These are phyloP conservation scores for Sclerotinia minor DNA, from an alignment of 2,329 filamentous ascomycete genomes.

Conservation along the genomic window DNA sequence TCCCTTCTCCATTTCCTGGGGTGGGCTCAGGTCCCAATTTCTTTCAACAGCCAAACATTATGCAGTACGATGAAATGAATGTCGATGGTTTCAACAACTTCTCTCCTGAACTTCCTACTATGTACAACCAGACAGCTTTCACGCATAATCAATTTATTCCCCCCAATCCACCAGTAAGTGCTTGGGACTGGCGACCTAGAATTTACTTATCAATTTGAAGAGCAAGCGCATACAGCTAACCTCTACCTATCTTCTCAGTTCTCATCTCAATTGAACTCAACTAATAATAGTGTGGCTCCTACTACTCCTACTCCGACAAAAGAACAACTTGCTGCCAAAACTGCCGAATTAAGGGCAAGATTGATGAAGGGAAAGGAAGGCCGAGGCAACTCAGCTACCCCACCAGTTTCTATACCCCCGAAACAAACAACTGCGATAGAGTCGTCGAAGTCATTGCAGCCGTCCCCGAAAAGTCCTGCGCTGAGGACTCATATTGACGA, in stretches of 20 bases:
- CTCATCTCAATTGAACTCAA: slow-evolving; percentile 31
- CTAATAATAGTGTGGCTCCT: slow-evolving; percentile 25
- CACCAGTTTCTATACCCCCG: slow-evolving; percentile 28
- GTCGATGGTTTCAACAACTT: slow-evolving; percentile 30
- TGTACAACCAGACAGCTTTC: slow-evolving; percentile 34
- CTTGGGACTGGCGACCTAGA: slow-evolving; percentile 15
- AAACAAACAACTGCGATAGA: slow-evolving; percentile 25
- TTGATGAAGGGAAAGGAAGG: slow-evolving; percentile 35
- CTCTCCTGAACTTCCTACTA: slow-evolving; percentile 31
- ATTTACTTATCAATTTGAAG: slow-evolving; percentile 1
- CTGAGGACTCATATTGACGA: slow-evolving; percentile 4
- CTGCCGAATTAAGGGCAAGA: slow-evolving; percentile 40
- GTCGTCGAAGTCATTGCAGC: slow-evolving; percentile 28
- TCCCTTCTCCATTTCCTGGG: slow-evolving; percentile 26
- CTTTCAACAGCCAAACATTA: slow-evolving; percentile 31
- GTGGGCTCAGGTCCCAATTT: slow-evolving; percentile 29
- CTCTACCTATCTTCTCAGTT: slow-evolving; percentile 29
- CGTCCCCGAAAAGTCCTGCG: slow-evolving; percentile 30
- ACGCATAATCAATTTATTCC: slow-evolving; percentile 35
- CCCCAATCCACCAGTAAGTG: slow-evolving; percentile 35
- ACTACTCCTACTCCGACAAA: slow-evolving; percentile 28
- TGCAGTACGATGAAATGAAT: slow-evolving; percentile 30
- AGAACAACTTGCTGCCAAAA: slow-evolving; percentile 37
- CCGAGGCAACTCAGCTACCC: slow-evolving; percentile 34
- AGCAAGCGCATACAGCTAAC: slow-evolving; percentile 29